Evolutionary conservation across 768 basidiomycete species (phyloP).

Genomic region (Lyophyllum semitale): DNA sequence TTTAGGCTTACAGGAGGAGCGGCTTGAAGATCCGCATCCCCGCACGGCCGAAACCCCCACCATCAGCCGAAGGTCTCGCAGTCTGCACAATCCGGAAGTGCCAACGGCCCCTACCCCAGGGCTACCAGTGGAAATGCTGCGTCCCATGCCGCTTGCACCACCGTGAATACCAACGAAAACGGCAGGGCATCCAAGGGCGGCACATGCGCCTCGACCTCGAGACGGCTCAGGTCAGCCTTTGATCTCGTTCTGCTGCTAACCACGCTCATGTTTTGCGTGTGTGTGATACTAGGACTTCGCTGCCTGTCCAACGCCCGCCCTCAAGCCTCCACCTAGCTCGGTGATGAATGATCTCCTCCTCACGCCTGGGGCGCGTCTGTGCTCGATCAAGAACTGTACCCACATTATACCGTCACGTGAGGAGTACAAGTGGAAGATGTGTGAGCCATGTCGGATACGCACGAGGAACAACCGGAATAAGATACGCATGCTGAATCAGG

Average conservation of each 20-base stretch:
- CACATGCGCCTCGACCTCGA: constrained; percentile 24
- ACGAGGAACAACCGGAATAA: constrained; percentile 17
- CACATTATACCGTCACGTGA: constrained; percentile 34
- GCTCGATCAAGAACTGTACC: constrained; percentile 33
- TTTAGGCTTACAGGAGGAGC: constrained; percentile 5
- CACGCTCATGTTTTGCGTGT: constrained; percentile 8
- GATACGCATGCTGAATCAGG: constrained; percentile 8
- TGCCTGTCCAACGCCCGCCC: not conserved
- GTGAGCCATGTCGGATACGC: constrained; percentile 36
- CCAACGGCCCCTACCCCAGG: constrained; percentile 29
- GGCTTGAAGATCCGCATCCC: constrained; percentile 38
- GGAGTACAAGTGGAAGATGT: constrained; percentile 44
- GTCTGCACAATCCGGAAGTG: constrained; percentile 36
- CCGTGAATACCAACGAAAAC: constrained; percentile 35
- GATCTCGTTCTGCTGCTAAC: not conserved
- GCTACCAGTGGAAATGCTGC: constrained; percentile 44
- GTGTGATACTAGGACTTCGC: not conserved
- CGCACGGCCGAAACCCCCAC: constrained; percentile 16
- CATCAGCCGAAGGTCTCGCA: constrained; percentile 1
- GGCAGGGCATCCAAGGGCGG: constrained; percentile 26
- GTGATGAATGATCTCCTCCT: not conserved
- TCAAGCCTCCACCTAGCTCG: not conserved
- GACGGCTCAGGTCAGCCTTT: constrained; percentile 6
- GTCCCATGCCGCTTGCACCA: constrained; percentile 39
- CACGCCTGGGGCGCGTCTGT: constrained; percentile 38